Percentiles rank a stretch among this genome's conserved stretches.
phyloP scores from a whole-genome alignment of 2,329 filamentous ascomycete genomes.

The Allantophomopsis cytisporea region DNA sequence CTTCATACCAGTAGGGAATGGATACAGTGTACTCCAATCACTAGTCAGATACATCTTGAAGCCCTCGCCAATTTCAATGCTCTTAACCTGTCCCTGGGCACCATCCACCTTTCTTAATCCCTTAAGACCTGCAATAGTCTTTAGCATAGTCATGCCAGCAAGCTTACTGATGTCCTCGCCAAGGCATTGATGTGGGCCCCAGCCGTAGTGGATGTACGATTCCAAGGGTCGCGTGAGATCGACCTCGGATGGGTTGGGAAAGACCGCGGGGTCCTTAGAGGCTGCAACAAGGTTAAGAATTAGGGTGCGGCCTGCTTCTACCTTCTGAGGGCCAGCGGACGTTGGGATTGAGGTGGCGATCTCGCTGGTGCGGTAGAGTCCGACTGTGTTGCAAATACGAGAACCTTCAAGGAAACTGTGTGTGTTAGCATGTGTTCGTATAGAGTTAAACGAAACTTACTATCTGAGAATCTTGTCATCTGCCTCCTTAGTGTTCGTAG shows the following conservation, averaged over 20 bases:
- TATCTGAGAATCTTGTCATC: conserved; percentile 53
- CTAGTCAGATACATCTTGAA: conserved; percentile 45
- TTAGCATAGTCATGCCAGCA: conserved; percentile 36
- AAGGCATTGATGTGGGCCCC: conserved; percentile 48
- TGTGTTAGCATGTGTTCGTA: neutral
- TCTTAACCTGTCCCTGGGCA: conserved; percentile 11
- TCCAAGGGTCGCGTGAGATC: conserved; percentile 49
- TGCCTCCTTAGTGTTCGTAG: conserved; percentile 36
- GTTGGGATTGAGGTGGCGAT: conserved; percentile 33
- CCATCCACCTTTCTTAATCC: conserved; percentile 9
- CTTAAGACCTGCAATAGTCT: conserved; percentile 11
- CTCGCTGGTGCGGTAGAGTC: conserved; percentile 36
- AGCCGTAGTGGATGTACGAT: conserved; percentile 50
- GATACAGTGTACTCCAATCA: conserved; percentile 44
- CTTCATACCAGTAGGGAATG: conserved; percentile 27
- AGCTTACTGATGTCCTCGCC: conserved; percentile 45
- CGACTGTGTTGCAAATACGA: conserved; percentile 49
- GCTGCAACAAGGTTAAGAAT: conserved; percentile 47
- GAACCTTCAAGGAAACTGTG: conserved; percentile 53
- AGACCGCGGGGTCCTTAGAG: conserved; percentile 40
- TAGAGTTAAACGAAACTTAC: conserved; percentile 4
- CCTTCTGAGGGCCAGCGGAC: conserved; percentile 26
- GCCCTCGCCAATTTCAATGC: conserved; percentile 5
- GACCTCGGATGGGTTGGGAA: conserved; percentile 50
- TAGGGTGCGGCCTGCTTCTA: conserved; percentile 43